These are phyloP conservation scores for Dysphania ambrosioides DNA, from an alignment of 148 eudicot species.

Conservation along the genomic window DNA sequence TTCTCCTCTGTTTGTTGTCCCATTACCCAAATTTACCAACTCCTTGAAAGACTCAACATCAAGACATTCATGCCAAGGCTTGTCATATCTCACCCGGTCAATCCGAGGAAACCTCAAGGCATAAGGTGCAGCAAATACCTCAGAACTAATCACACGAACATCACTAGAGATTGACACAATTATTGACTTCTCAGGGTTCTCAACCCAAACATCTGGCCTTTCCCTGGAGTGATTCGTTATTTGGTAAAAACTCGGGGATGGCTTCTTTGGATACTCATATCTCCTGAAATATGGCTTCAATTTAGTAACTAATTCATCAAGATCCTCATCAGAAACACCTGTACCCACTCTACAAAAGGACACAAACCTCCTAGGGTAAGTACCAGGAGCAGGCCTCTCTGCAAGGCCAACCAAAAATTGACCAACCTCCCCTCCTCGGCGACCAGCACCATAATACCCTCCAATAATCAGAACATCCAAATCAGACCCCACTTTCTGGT, in stretches of 20 bases:
- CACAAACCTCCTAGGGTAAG: conserved; percentile 67
- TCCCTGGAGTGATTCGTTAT: conserved; percentile 91
- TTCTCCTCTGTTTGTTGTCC: conserved; percentile 64
- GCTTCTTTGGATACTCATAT: conserved; percentile 75
- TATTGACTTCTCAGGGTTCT: conserved; percentile 90
- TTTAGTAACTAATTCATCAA: conserved; percentile 69
- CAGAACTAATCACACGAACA: conserved; percentile 80
- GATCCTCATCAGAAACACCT: conserved; percentile 91
- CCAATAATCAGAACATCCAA: conserved; percentile 92
- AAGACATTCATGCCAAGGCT: conserved; percentile 97
- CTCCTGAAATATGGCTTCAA: conserved; percentile 82
- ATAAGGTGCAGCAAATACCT: conserved; percentile 85
- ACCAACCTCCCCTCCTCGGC: conserved; percentile 90
- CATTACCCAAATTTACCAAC: conserved; percentile 77
- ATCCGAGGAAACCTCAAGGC: conserved; percentile 93
- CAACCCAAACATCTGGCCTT: conserved; percentile 99
- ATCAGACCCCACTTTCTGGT: conserved; percentile 77
- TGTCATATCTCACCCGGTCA: conserved; percentile 87
- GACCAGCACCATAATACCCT: conserved; percentile 97
- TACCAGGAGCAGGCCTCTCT: conserved; percentile 55
- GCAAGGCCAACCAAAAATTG: conserved; percentile 97
- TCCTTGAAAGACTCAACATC: conserved; percentile 83
- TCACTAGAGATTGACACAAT: conserved; percentile 86
- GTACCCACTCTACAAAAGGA: conserved; percentile 98
- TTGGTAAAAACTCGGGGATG: conserved; percentile 79